These are phyloP conservation scores for Colletotrichum endophyticum DNA, from an alignment of 2,329 filamentous ascomycete genomes.

Conservation along the genomic window DNA sequence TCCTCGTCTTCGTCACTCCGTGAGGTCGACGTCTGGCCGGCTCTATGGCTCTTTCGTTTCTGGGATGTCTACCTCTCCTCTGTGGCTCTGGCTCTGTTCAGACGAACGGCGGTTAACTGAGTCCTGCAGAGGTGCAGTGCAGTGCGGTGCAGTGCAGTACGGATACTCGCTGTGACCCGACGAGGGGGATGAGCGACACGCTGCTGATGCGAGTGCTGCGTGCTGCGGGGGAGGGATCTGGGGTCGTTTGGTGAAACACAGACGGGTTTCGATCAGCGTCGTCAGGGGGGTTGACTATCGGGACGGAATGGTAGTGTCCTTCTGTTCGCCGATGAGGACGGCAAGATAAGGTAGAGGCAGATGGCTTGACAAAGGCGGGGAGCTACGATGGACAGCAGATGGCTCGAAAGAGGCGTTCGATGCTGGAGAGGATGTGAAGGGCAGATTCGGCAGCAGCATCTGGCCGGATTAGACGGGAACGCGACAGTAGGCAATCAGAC, in stretches of 20 bases:
- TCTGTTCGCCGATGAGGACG: not conserved
- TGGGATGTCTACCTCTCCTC: not conserved
- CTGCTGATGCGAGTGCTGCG: not conserved
- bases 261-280: slow-evolving; percentile 13
- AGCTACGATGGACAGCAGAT: not conserved
- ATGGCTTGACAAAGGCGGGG: not conserved
- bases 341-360: not conserved
- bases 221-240: slow-evolving; percentile 20
- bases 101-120: slow-evolving; percentile 11
- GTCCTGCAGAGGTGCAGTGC: not conserved
- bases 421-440: not conserved
- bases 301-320: not conserved
- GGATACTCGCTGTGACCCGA: not conserved
- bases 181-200: slow-evolving; percentile 3
- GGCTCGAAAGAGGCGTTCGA: not conserved
- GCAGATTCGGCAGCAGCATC: not conserved
- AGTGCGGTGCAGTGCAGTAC: not conserved
- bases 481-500: not conserved
- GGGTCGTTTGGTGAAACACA: slow-evolving; percentile 20
- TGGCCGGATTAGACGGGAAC: not conserved
- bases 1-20: no score
- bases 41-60: not conserved
- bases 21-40: not conserved
- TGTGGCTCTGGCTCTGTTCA: not conserved
- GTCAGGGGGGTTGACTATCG: not conserved